These are phyloP conservation scores for Brassica incana DNA, from an alignment of 345 rosid genomes.

Conservation along the genomic window DNA sequence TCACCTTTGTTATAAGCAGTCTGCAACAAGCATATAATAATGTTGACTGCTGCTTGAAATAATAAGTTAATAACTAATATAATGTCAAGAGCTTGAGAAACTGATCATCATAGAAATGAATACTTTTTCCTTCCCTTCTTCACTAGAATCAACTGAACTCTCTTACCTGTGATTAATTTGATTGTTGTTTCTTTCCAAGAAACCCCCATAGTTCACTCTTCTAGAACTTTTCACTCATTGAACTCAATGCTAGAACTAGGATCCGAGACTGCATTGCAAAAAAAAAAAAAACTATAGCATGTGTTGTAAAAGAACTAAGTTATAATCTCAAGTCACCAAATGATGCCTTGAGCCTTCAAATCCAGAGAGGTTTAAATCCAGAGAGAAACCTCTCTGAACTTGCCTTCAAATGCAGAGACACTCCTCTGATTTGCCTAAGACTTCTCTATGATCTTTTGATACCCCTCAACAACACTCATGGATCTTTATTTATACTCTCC, in stretches of 20 bases:
- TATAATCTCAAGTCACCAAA: too few species aligned
- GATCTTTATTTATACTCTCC: not conserved
- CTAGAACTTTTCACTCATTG: constrained; percentile 64
- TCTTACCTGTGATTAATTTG: constrained; percentile 45
- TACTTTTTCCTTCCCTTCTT: constrained; percentile 25
- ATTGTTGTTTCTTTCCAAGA: constrained; percentile 46
- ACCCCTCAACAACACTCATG: too few species aligned
- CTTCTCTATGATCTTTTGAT: too few species aligned
- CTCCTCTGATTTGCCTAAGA: too few species aligned
- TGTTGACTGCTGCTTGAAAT: constrained; percentile 3
- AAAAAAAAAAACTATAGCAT: constrained; percentile 10
- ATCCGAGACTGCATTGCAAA: constrained; percentile 40
- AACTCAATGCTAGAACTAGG: constrained; percentile 35
- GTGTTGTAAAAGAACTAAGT: constrained; percentile 11
- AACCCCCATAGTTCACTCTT: constrained; percentile 67
- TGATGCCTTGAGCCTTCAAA: too few species aligned
- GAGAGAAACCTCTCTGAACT: too few species aligned
- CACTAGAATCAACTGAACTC: constrained; percentile 38
- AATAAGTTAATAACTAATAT: not conserved
- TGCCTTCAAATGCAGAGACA: too few species aligned
- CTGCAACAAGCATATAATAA: constrained; percentile 42
- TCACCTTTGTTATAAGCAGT: constrained; percentile 82
- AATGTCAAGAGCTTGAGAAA: constrained; percentile 16
- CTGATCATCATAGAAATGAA: not conserved
- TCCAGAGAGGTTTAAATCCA: too few species aligned